phyloP scores from a whole-genome alignment of 169 alveolate species.

The Theileria luwenshuni region DNA sequence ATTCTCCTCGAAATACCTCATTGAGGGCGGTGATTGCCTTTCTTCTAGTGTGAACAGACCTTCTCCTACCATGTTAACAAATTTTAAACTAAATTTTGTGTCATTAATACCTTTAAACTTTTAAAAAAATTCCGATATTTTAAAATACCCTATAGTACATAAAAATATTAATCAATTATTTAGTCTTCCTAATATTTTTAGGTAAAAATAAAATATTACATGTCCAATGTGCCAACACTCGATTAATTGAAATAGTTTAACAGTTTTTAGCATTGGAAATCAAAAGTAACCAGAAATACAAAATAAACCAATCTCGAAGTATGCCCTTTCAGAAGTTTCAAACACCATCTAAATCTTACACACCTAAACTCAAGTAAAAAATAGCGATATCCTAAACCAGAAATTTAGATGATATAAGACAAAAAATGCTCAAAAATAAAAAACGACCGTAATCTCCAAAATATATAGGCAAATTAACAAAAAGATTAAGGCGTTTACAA shows the following conservation, averaged over 20 bases:
- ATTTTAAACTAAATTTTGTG: not conserved
- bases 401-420: not conserved
- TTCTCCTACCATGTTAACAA: conserved; percentile 16
- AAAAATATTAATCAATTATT: not conserved
- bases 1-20: not conserved
- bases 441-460: not conserved
- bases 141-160: conserved; percentile 14
- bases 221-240: not conserved
- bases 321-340: conserved; percentile 2
- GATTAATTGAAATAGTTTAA: not conserved
- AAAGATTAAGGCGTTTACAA: not conserved
- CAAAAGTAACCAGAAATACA: conserved; percentile 4
- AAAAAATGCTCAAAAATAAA: not conserved
- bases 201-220: conserved; percentile 7
- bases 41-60: conserved; percentile 11
- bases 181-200: not conserved
- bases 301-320: not conserved
- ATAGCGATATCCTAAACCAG: not conserved
- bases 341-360: conserved; percentile 21
- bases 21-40: not conserved
- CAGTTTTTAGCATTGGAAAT: not conserved
- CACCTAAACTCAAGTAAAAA: conserved; percentile 5
- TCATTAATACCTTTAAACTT: not conserved
- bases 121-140: not conserved
- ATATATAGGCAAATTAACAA: not conserved